Evolutionary conservation across 2,329 filamentous ascomycete genomes (phyloP).

Genomic region (Colletotrichum ledebouriae): DNA sequence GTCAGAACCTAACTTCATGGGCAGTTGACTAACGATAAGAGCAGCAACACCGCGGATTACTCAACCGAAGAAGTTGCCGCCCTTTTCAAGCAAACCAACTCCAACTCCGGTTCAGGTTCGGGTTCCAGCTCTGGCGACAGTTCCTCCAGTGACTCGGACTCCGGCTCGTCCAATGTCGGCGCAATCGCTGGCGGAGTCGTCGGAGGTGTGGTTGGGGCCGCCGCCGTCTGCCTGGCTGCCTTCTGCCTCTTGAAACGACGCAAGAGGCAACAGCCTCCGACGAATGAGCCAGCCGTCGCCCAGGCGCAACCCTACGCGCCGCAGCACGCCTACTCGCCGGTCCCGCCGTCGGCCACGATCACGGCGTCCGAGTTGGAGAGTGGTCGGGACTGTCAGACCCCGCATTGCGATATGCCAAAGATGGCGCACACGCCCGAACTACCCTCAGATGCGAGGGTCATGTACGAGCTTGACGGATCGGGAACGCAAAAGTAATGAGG

Average conservation of each 20-base stretch:
- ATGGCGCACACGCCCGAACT: constrained; percentile 33
- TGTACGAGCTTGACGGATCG: constrained; percentile 39
- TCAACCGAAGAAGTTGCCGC: constrained; percentile 20
- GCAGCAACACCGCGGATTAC: constrained; percentile 33
- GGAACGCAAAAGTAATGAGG: constrained; percentile 21
- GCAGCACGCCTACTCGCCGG: constrained; percentile 27
- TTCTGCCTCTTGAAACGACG: constrained; percentile 58
- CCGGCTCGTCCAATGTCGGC: constrained; percentile 50
- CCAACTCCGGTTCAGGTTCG: constrained; percentile 46
- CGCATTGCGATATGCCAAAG: constrained; percentile 21
- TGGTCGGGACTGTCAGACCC: neutral
- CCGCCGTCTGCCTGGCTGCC: constrained; percentile 54
- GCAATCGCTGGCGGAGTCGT: constrained; percentile 62
- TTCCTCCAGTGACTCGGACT: constrained; percentile 2
- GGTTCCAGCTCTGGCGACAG: constrained; percentile 47
- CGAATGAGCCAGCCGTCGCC: constrained; percentile 27
- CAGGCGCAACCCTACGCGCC: constrained; percentile 24
- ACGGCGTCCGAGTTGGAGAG: constrained; percentile 34
- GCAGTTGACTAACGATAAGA: neutral
- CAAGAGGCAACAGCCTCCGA: constrained; percentile 49
- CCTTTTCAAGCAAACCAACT: constrained; percentile 25
- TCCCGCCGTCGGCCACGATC: constrained; percentile 23
- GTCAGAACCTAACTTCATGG: no score
- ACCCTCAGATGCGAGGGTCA: constrained; percentile 16
- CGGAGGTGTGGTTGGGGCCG: constrained; percentile 59